phyloP scores from a whole-genome alignment of 441 rosid genomes.

The Mallotus repandus region DNA sequence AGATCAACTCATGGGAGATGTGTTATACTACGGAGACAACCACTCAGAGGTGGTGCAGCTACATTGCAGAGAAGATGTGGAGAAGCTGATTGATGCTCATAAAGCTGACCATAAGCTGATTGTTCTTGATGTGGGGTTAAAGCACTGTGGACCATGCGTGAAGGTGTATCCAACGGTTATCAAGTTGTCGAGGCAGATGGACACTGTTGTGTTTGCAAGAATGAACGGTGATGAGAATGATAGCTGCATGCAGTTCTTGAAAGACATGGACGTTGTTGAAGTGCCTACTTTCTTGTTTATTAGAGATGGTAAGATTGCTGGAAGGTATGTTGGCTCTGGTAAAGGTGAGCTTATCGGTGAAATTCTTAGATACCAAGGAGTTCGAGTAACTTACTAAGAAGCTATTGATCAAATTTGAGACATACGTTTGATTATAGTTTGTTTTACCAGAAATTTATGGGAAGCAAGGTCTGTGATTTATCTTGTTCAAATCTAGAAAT shows the following conservation, averaged over 20 bases:
- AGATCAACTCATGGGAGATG: conserved; percentile 75
- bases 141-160: conserved; percentile 90
- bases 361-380: conserved; percentile 86
- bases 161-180: conserved; percentile 89
- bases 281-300: conserved; percentile 89
- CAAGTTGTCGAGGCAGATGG: conserved; percentile 82
- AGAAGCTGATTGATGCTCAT: conserved; percentile 67
- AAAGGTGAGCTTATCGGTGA: conserved; percentile 97
- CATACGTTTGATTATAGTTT: not conserved
- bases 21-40: conserved; percentile 82
- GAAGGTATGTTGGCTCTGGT: conserved; percentile 89
- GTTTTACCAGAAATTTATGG: no score
- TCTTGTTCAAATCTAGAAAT: no score
- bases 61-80: conserved; percentile 67
- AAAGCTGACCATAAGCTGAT: conserved; percentile 64
- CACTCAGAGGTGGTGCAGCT: conserved; percentile 81
- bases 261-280: conserved; percentile 76
- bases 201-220: conserved; percentile 67
- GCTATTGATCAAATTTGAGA: not conserved
- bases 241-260: conserved; percentile 82
- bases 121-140: conserved; percentile 83
- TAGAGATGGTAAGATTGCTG: conserved; percentile 63
- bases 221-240: conserved; percentile 95
- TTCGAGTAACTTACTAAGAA: conserved; percentile 69
- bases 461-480: no score